Evolutionary conservation across 2,329 filamentous ascomycete genomes (phyloP).

Genomic region (Pleurostoma richardsiae): DNA sequence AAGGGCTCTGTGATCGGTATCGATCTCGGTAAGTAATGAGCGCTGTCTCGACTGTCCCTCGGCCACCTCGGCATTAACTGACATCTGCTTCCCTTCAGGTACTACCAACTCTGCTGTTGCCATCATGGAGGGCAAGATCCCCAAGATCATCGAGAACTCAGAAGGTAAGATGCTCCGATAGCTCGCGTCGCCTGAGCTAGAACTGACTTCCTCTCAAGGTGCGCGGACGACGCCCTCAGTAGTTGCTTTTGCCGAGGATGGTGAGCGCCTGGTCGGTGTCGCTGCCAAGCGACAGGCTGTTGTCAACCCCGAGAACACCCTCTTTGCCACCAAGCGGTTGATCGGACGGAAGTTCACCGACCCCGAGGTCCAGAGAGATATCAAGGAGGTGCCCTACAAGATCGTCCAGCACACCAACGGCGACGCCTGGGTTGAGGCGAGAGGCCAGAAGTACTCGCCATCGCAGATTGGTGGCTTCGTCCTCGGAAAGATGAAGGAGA

Average conservation of each 20-base stretch:
- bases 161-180: slow-evolving; percentile 59
- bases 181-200: slow-evolving; percentile 1
- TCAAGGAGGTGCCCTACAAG: slow-evolving; percentile 98
- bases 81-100: slow-evolving; percentile 32
- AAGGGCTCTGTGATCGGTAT: slow-evolving; percentile 97
- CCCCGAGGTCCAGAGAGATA: slow-evolving; percentile 87
- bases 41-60: not conserved
- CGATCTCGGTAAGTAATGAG: slow-evolving; percentile 68
- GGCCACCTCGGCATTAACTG: not conserved
- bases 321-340: slow-evolving; percentile 97
- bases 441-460: slow-evolving; percentile 92
- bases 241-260: slow-evolving; percentile 91
- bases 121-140: slow-evolving; percentile 93
- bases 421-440: slow-evolving; percentile 92
- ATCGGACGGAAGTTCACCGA: slow-evolving; percentile 98
- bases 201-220: slow-evolving; percentile 41
- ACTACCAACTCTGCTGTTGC: slow-evolving; percentile 98
- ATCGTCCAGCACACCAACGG: slow-evolving; percentile 96
- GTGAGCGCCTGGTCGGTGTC: slow-evolving; percentile 93
- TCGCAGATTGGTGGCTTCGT: slow-evolving; percentile 98
- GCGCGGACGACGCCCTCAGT: slow-evolving; percentile 89
- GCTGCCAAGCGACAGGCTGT: slow-evolving; percentile 97
- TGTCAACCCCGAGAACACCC: slow-evolving; percentile 96
- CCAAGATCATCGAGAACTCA: slow-evolving; percentile 96
- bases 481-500: slow-evolving; percentile 99